Evolutionary conservation across 495 filamentous ascomycete genomes (phyloP).

Genomic region (Trichocladium uniseriatum): DNA sequence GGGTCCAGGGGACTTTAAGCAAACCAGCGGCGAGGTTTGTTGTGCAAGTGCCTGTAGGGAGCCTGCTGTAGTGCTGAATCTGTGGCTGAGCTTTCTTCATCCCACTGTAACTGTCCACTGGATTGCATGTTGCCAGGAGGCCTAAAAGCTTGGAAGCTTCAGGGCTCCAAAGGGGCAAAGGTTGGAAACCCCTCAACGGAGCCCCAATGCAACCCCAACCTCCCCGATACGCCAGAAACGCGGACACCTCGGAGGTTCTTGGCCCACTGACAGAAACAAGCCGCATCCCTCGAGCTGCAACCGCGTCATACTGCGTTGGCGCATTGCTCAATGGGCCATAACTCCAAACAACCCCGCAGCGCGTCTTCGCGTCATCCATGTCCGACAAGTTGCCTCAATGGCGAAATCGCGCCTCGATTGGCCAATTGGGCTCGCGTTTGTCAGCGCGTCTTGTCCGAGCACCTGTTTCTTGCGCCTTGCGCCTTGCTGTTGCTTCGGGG

Average conservation of each 20-base stretch:
- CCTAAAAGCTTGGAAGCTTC: too few relatives aligned
- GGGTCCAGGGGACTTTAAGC: not conserved
- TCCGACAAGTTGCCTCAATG: not conserved
- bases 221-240: not conserved
- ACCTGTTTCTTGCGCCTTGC: not conserved
- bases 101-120: too few relatives aligned
- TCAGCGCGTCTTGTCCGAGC: not conserved
- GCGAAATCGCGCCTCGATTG: slow-evolving; percentile 10
- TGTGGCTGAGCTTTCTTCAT: too few relatives aligned
- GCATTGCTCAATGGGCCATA: not conserved
- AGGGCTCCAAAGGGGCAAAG: too few relatives aligned
- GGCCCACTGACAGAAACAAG: too few relatives aligned
- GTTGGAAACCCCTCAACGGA: too few relatives aligned
- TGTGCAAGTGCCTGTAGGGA: not conserved
- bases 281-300: slow-evolving; percentile 6
- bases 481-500: not conserved
- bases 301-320: slow-evolving; percentile 13
- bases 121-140: too few relatives aligned
- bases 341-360: slow-evolving; percentile 11
- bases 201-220: not conserved
- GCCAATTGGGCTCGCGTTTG: too few relatives aligned
- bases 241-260: too few relatives aligned
- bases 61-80: too few relatives aligned
- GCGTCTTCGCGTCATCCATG: slow-evolving; percentile 16
- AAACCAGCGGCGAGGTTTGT: not conserved